Percentiles rank a stretch among this genome's conserved stretches.
phyloP scores from a whole-genome alignment of 2,329 filamentous ascomycete genomes.

The Aureobasidium pullulans region DNA sequence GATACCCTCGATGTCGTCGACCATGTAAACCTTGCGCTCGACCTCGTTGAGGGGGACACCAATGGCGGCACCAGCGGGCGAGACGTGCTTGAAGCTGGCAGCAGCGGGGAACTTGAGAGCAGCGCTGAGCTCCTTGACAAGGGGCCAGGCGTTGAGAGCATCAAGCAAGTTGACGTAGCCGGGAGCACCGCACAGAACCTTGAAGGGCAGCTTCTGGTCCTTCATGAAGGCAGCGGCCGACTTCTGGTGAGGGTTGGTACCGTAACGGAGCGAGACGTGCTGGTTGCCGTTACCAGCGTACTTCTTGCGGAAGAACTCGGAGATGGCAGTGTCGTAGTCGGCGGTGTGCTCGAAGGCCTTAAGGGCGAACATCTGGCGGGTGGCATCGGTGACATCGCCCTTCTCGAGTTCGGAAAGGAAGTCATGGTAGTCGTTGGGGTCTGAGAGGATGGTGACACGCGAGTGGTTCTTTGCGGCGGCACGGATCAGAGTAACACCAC shows the following conservation, averaged over 20 bases:
- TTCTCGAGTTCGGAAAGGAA: slow-evolving; percentile 85
- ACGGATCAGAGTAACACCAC: slow-evolving; percentile 90
- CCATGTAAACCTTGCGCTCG: slow-evolving; percentile 97
- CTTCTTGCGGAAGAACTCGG: slow-evolving; percentile 95
- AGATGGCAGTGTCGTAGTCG: slow-evolving; percentile 91
- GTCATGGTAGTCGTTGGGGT: slow-evolving; percentile 86
- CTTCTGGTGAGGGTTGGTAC: slow-evolving; percentile 97
- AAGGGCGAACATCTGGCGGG: slow-evolving; percentile 81
- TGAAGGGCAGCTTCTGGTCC: slow-evolving; percentile 78
- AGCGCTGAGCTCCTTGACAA: slow-evolving; percentile 91
- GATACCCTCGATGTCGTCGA: slow-evolving; percentile 86
- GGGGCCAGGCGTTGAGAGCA: slow-evolving; percentile 89
- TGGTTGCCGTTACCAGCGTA: slow-evolving; percentile 82
- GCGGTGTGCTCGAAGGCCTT: slow-evolving; percentile 99
- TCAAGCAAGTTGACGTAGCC: slow-evolving; percentile 98
- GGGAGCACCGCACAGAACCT: slow-evolving; percentile 79
- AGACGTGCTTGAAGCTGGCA: slow-evolving; percentile 98
- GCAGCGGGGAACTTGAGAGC: slow-evolving; percentile 83
- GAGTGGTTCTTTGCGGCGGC: slow-evolving; percentile 97
- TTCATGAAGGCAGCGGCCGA: slow-evolving; percentile 77
- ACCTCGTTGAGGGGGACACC: slow-evolving; percentile 77
- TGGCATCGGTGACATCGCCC: slow-evolving; percentile 77
- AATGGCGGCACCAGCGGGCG: slow-evolving; percentile 90
- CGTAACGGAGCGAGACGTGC: slow-evolving; percentile 82
- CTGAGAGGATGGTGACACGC: slow-evolving; percentile 90